These are phyloP conservation scores for Penicillium nordicum DNA, from an alignment of 2,329 filamentous ascomycete genomes.

Conservation along the genomic window DNA sequence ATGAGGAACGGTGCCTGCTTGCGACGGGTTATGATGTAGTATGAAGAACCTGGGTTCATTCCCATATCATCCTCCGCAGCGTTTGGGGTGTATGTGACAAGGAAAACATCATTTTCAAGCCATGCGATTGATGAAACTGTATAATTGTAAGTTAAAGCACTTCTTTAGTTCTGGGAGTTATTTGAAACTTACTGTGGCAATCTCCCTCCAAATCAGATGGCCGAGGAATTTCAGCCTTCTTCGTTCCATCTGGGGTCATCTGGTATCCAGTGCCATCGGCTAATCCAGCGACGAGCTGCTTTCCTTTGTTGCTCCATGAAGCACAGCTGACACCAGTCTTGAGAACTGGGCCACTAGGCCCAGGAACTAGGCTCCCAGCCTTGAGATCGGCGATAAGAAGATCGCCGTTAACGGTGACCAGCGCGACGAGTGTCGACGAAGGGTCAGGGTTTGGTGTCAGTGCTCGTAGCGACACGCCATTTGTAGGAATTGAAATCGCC, in stretches of 20 bases:
- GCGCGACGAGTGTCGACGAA: slow-evolving; percentile 66
- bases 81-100: slow-evolving; percentile 71
- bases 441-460: slow-evolving; percentile 76
- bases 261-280: slow-evolving; percentile 76
- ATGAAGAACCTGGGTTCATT: slow-evolving; percentile 61
- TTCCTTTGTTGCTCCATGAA: slow-evolving; percentile 89
- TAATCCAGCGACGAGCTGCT: slow-evolving; percentile 84
- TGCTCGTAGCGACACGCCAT: slow-evolving; percentile 67
- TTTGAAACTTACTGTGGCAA: slow-evolving; percentile 60
- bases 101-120: slow-evolving; percentile 83
- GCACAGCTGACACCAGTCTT: slow-evolving; percentile 75
- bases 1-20: slow-evolving; percentile 62
- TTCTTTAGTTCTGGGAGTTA: background rate
- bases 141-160: slow-evolving; percentile 4
- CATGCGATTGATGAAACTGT: slow-evolving; percentile 75
- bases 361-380: slow-evolving; percentile 56
- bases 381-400: slow-evolving; percentile 80
- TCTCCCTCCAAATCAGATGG: slow-evolving; percentile 63
- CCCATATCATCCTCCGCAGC: slow-evolving; percentile 53
- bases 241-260: slow-evolving; percentile 75
- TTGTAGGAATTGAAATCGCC: slow-evolving; percentile 72
- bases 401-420: slow-evolving; percentile 76
- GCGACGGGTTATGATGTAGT: slow-evolving; percentile 73
- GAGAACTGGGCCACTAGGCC: slow-evolving; percentile 62
- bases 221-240: slow-evolving; percentile 74